Evolutionary conservation across 2,329 filamentous ascomycete species (phyloP).

Genomic region (Ophiostoma sp.): DNA sequence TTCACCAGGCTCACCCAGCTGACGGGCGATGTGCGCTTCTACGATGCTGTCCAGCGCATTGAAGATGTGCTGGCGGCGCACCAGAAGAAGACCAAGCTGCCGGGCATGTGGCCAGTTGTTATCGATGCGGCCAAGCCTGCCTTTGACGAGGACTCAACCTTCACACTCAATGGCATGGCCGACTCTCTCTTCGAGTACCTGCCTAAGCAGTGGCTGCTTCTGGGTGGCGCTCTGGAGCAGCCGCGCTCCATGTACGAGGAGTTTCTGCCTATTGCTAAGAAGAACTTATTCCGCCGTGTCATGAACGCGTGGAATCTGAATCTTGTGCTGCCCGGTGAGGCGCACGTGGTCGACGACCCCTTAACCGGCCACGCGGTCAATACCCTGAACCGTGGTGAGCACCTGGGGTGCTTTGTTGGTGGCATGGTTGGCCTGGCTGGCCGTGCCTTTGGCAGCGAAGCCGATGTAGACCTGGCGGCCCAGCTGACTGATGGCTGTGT

Average conservation of each 20-base stretch:
- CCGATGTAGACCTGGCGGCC: conserved; percentile 52
- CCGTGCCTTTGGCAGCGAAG: conserved; percentile 50
- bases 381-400: conserved; percentile 41
- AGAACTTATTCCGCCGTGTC: conserved; percentile 38
- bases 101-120: conserved; percentile 57
- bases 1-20: conserved; percentile 61
- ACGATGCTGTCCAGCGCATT: conserved; percentile 56
- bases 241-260: conserved; percentile 31
- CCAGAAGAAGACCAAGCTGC: conserved; percentile 51
- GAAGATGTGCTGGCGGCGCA: conserved; percentile 48
- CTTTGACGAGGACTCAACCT: conserved; percentile 50
- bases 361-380: conserved; percentile 28
- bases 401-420: conserved; percentile 58
- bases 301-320: conserved; percentile 35
- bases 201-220: conserved; percentile 58
- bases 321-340: conserved; percentile 47
- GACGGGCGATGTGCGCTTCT: conserved; percentile 55
- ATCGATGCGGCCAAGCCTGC: conserved; percentile 51
- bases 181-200: conserved; percentile 62
- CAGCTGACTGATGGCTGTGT: conserved; percentile 60
- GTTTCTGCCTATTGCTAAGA: conserved; percentile 35
- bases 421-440: conserved; percentile 61
- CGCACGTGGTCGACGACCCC: conserved; percentile 31
- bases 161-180: conserved; percentile 51
- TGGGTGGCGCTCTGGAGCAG: conserved; percentile 53